These are phyloP conservation scores for Xylariaceae sp. DNA, from an alignment of 2,329 filamentous ascomycete species.

Conservation along the genomic window DNA sequence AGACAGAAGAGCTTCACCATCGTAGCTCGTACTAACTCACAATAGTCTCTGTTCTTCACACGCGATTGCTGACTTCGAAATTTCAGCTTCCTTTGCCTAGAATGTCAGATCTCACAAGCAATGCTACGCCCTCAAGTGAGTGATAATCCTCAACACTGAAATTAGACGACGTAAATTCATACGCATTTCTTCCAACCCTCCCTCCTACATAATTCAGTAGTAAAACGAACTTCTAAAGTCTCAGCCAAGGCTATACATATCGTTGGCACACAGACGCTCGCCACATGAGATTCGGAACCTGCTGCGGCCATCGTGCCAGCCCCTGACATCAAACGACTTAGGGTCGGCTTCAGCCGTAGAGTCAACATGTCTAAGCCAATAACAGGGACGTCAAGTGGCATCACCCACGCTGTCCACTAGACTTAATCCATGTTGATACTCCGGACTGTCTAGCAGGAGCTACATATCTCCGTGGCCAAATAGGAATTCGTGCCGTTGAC, in stretches of 20 bases:
- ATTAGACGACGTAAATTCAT: no score
- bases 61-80: no score
- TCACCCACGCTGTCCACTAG: background rate
- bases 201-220: no score
- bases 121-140: no score
- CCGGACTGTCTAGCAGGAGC: background rate
- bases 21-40: no score
- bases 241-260: background rate
- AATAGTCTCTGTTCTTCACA: no score
- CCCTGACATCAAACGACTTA: background rate
- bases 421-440: background rate
- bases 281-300: background rate
- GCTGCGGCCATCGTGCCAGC: background rate
- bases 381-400: background rate
- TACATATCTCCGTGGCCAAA: conserved; percentile 5
- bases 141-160: no score
- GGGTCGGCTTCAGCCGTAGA: background rate
- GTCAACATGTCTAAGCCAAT: background rate
- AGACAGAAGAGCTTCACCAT: no score
- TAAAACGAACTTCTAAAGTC: background rate
- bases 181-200: no score
- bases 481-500: conserved; percentile 10
- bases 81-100: no score
- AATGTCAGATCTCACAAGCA: no score
- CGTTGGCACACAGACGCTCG: no score